Evolutionary conservation across 2,329 filamentous ascomycete species (phyloP).

Genomic region (Ceratocystiopsis sp.): DNA sequence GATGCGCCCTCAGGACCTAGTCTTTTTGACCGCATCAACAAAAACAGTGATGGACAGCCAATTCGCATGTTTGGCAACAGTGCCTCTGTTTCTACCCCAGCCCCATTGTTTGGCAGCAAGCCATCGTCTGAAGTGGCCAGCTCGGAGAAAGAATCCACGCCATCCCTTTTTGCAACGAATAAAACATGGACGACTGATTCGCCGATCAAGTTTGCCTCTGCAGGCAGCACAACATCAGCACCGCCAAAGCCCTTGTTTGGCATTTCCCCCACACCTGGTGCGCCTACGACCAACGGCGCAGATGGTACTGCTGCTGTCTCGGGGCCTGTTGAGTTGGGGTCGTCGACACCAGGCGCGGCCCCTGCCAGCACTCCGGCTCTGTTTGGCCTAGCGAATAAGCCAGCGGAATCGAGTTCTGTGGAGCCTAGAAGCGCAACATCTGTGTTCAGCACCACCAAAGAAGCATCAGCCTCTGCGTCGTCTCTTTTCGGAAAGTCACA

Average conservation of each 20-base stretch:
- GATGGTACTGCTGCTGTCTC: not conserved
- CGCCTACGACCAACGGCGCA: not conserved
- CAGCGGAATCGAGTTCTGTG: not conserved
- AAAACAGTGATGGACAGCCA: slow-evolving; percentile 31
- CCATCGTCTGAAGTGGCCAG: slow-evolving; percentile 23
- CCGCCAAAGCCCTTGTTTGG: slow-evolving; percentile 8
- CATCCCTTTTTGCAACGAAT: slow-evolving; percentile 16
- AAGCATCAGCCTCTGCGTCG: not conserved
- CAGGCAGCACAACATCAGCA: slow-evolving; percentile 7
- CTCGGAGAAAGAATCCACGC: slow-evolving; percentile 21
- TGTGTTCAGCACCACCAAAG: slow-evolving; percentile 3
- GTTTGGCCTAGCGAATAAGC: slow-evolving; percentile 3
- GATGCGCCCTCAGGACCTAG: slow-evolving; percentile 30
- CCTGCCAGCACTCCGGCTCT: not conserved
- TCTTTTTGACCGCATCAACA: slow-evolving; percentile 38
- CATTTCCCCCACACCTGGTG: not conserved
- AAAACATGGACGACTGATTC: slow-evolving; percentile 31
- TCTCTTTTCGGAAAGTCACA: not conserved
- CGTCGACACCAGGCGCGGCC: too few species aligned
- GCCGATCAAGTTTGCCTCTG: slow-evolving; percentile 35
- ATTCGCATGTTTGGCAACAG: slow-evolving; percentile 21
- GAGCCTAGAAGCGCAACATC: slow-evolving; percentile 1
- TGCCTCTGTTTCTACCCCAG: not conserved
- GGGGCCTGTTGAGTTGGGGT: slow-evolving; percentile 3
- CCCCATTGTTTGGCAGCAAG: slow-evolving; percentile 11